A percentile compares a stretch with the other conserved stretches of the same genome.
Conservation (phyloP, 1,284 basidiomycete genomes). For the Sparassis latifolia region DNA sequence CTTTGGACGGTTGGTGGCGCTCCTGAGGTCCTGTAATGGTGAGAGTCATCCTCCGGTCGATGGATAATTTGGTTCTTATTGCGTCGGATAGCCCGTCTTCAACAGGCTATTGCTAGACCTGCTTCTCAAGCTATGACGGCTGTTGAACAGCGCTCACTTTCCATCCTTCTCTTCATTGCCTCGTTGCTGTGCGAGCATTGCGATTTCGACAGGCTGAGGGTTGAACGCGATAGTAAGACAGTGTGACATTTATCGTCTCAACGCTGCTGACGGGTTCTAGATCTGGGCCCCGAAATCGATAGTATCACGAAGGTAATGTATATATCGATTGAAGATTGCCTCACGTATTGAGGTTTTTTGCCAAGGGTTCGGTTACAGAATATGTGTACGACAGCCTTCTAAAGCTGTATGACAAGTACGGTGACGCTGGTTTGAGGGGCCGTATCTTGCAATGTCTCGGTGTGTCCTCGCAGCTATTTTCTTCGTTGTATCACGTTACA, state of each 20-base stretch:
- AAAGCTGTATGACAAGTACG: slow-evolving; percentile 59
- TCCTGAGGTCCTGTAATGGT: slow-evolving; percentile 83
- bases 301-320: slow-evolving; percentile 47
- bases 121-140: slow-evolving; percentile 18
- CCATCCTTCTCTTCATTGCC: slow-evolving; percentile 75
- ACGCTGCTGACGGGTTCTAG: slow-evolving; percentile 23
- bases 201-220: slow-evolving; percentile 74
- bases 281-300: slow-evolving; percentile 52
- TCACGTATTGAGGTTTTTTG: slow-evolving; percentile 1
- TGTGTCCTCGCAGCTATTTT: slow-evolving; percentile 22
- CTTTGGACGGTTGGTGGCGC: slow-evolving; percentile 66
- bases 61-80: no score
- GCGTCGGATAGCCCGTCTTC: slow-evolving; percentile 44
- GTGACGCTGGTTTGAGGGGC: slow-evolving; percentile 47
- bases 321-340: background rate
- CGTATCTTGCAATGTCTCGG: slow-evolving; percentile 80
- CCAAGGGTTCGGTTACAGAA: slow-evolving; percentile 68
- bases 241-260: background rate
- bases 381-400: slow-evolving; percentile 75
- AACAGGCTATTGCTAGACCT: slow-evolving; percentile 37
- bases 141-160: slow-evolving; percentile 36
- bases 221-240: slow-evolving; percentile 45
- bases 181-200: slow-evolving; percentile 85
- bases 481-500: background rate
- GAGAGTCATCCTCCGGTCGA: slow-evolving; percentile 14